Evolutionary conservation across 441 rosid genomes (phyloP).

Genomic region (Gossypium davidsonii): DNA sequence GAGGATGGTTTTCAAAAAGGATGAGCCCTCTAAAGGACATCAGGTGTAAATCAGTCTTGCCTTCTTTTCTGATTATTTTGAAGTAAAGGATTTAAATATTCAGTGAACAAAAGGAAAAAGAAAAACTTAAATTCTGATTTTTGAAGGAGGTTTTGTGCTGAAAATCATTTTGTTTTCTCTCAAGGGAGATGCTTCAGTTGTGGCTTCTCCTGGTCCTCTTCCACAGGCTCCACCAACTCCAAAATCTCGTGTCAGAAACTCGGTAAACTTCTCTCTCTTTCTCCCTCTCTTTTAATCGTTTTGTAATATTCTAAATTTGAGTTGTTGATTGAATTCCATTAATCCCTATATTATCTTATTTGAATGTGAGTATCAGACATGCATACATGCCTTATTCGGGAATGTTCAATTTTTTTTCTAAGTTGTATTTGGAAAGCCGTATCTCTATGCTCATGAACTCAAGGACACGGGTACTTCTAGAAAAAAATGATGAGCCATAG

Average conservation of each 20-base stretch:
- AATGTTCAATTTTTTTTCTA: neutral
- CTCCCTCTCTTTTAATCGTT: neutral
- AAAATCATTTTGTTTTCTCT: neutral
- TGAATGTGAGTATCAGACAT: neutral
- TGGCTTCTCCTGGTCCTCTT: conserved; percentile 20
- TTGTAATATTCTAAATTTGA: neutral
- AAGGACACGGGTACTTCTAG: neutral
- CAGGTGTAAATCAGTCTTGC: neutral
- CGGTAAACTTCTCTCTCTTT: conserved; percentile 25
- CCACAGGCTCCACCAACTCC: conserved; percentile 11
- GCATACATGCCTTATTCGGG: neutral
- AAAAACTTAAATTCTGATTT: neutral
- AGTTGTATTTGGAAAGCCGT: neutral
- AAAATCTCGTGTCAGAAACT: conserved; percentile 33
- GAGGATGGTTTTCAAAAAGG: conserved; percentile 2
- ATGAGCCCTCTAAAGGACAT: neutral
- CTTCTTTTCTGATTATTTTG: neutral
- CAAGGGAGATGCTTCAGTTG: conserved; percentile 28
- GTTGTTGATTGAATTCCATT: neutral
- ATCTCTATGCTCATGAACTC: neutral
- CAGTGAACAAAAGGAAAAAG: neutral
- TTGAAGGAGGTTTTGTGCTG: conserved; percentile 5
- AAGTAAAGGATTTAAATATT: neutral
- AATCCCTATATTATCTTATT: neutral
- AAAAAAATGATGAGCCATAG: neutral